phyloP scores from a whole-genome alignment of 805 yeast genomes.

The Maudiozyma serrabonitensis region DNA sequence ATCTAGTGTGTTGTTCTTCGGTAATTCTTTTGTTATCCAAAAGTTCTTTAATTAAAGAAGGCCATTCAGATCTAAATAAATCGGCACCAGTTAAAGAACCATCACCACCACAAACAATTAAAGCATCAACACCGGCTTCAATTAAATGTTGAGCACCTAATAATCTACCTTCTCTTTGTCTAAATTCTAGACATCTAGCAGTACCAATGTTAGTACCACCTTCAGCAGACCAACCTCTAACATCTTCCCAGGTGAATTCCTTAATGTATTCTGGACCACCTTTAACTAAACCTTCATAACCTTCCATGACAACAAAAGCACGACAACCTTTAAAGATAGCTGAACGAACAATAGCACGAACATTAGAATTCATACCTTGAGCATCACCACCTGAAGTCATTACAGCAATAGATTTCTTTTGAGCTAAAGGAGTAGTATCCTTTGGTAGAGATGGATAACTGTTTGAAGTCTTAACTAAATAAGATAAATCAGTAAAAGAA shows the following conservation, averaged over 20 bases:
- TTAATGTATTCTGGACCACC: slow-evolving; percentile 48
- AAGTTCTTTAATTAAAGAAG: slow-evolving; percentile 53
- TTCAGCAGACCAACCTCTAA: slow-evolving; percentile 55
- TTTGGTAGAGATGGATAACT: slow-evolving; percentile 17
- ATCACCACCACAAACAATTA: slow-evolving; percentile 77
- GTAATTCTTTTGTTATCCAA: slow-evolving; percentile 39
- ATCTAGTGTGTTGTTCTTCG: slow-evolving; percentile 35
- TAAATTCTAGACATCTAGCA: slow-evolving; percentile 61
- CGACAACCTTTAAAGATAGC: slow-evolving; percentile 57
- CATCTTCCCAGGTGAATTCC: slow-evolving; percentile 65
- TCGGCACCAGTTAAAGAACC: slow-evolving; percentile 81
- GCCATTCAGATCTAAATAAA: slow-evolving; percentile 69
- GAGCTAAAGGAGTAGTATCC: neutral
- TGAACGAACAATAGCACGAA: slow-evolving; percentile 61
- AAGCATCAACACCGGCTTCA: slow-evolving; percentile 63
- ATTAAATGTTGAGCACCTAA: slow-evolving; percentile 57
- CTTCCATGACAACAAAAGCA: slow-evolving; percentile 62
- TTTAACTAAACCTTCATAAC: slow-evolving; percentile 61
- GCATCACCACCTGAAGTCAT: slow-evolving; percentile 82
- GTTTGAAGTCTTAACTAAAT: slow-evolving; percentile 10
- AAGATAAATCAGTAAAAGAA: slow-evolving; percentile 18
- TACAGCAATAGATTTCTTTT: slow-evolving; percentile 48
- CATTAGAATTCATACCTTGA: slow-evolving; percentile 74
- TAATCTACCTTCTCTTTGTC: slow-evolving; percentile 57
- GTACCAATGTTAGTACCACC: slow-evolving; percentile 80